These are phyloP conservation scores for Candida insectorum DNA, from an alignment of 805 yeast genomes.

Conservation along the genomic window DNA sequence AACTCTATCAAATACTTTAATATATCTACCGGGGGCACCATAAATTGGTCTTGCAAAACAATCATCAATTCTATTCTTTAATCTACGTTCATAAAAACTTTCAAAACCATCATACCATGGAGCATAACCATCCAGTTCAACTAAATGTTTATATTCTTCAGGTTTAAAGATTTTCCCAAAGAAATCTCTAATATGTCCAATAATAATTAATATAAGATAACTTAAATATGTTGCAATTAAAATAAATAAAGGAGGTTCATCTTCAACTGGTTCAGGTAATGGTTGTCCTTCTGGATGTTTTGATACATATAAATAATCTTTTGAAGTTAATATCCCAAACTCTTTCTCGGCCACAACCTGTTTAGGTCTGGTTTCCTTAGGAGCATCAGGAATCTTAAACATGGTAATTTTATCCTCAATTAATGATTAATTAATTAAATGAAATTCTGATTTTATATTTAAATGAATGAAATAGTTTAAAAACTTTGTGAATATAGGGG, in stretches of 20 bases:
- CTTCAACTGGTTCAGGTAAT: constrained; percentile 60
- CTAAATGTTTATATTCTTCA: constrained; percentile 58
- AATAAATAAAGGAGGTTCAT: constrained; percentile 83
- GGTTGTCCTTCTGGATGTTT: constrained; percentile 56
- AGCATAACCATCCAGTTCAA: constrained; percentile 85
- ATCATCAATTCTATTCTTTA: constrained; percentile 88
- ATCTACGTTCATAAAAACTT: constrained; percentile 86
- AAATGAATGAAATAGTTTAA: too few species aligned
- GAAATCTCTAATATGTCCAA: constrained; percentile 90
- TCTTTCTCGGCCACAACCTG: constrained; percentile 52
- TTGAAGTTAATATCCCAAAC: constrained; percentile 66
- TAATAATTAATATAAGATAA: constrained; percentile 76
- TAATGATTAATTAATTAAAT: too few species aligned
- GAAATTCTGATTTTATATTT: too few species aligned
- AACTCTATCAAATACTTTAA: constrained; percentile 75
- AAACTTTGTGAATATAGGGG: too few species aligned
- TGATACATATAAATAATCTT: constrained; percentile 62
- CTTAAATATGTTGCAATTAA: constrained; percentile 80
- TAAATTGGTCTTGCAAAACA: constrained; percentile 95
- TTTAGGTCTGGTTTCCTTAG: constrained; percentile 29
- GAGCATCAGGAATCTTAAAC: constrained; percentile 36
- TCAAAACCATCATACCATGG: constrained; percentile 96
- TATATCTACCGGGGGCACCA: constrained; percentile 94
- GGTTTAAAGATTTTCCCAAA: constrained; percentile 74
- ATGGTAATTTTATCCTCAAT: too few species aligned